Evolutionary conservation across 768 basidiomycete genomes (phyloP).

Genomic region (Leucogyrophana mollusca): DNA sequence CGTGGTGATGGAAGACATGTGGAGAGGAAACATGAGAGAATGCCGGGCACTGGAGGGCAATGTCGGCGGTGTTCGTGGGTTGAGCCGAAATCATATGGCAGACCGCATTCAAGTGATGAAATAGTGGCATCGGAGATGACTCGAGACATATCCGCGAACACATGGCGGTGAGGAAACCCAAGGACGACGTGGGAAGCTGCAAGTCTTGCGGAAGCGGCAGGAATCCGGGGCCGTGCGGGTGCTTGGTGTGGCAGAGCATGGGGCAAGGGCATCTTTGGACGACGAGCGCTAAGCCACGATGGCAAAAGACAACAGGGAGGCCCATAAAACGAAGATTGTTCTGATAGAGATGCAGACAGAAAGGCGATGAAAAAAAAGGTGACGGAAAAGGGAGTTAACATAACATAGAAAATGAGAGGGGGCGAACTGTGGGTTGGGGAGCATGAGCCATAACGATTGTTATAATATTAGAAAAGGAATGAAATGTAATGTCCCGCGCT

Average conservation of each 20-base stretch:
- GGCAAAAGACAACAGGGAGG: too few relatives aligned
- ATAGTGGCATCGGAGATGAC: too few relatives aligned
- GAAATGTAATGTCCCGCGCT: conserved; percentile 21
- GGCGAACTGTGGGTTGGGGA: conserved; percentile 9
- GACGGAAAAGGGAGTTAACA: conserved; percentile 5
- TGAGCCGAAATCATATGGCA: too few relatives aligned
- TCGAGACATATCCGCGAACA: too few relatives aligned
- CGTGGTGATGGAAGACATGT: conserved; percentile 1
- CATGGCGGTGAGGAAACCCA: too few relatives aligned
- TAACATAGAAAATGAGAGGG: conserved; percentile 18
- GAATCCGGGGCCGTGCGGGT: too few relatives aligned
- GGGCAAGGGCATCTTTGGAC: conserved; percentile 16
- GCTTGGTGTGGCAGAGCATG: conserved; percentile 16
- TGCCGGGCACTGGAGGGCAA: conserved; percentile 12
- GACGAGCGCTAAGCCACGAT: neutral
- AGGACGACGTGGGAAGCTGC: too few relatives aligned
- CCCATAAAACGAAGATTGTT: conserved; percentile 8
- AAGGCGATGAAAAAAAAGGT: conserved; percentile 19
- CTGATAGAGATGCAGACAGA: conserved; percentile 14
- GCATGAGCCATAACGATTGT: too few relatives aligned
- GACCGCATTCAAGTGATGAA: too few relatives aligned
- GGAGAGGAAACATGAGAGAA: conserved; percentile 19
- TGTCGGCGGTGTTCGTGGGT: too few relatives aligned
- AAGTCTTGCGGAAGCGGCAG: too few relatives aligned
- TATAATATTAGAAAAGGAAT: conserved; percentile 14